A percentile compares a stretch with the other conserved stretches of the same genome.
Evolutionary conservation across 805 yeast genomes (phyloP).

Genomic region (Hanseniaspora taiwanica): DNA sequence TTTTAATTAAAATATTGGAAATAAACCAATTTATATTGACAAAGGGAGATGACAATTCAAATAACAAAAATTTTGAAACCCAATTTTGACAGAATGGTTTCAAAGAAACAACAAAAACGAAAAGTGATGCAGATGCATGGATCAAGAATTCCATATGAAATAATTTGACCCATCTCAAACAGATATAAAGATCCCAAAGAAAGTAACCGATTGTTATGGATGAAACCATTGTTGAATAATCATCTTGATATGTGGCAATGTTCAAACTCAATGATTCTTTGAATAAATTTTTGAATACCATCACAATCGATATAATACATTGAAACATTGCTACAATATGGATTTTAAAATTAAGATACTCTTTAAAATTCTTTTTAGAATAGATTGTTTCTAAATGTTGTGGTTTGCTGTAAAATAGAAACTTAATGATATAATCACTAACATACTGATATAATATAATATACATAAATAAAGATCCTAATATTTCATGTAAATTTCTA

Average conservation of each 20-base stretch:
- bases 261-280: conserved; percentile 36
- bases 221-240: conserved; percentile 62
- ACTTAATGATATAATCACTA: conserved; percentile 38
- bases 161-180: conserved; percentile 44
- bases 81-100: conserved; percentile 69
- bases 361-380: conserved; percentile 22
- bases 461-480: conserved; percentile 47
- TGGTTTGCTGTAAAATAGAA: conserved; percentile 32
- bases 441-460: conserved; percentile 29
- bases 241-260: conserved; percentile 54
- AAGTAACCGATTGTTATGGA: conserved; percentile 77
- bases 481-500: conserved; percentile 68
- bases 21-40: conserved; percentile 91
- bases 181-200: conserved; percentile 74
- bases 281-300: conserved; percentile 52
- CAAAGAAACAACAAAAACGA: conserved; percentile 52
- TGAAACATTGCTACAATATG: conserved; percentile 86
- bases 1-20: conserved; percentile 29
- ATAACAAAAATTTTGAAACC: conserved; percentile 70
- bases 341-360: conserved; percentile 68
- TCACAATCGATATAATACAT: conserved; percentile 46
- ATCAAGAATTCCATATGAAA: conserved; percentile 75
- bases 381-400: conserved; percentile 33
- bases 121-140: conserved; percentile 74
- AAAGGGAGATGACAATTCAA: conserved; percentile 87